Conservation (phyloP, 1,284 basidiomycete genomes). For the Trichosporon asahii region DNA sequence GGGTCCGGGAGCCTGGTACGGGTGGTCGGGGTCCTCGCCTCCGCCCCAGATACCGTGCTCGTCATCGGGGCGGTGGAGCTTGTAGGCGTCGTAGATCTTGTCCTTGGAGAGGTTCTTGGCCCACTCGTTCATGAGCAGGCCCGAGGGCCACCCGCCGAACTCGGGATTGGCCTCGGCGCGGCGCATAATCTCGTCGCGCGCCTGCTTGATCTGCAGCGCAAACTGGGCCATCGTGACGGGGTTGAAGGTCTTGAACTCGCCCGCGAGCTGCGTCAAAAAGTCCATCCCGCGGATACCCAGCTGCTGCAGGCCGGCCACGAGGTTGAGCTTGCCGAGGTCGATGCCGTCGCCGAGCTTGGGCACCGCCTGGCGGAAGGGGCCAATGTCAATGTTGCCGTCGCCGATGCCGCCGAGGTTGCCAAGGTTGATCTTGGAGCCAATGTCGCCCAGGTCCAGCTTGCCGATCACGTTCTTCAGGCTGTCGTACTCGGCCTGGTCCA, state of each 20-base stretch:
- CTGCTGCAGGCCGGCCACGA: neutral
- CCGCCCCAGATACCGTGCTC: slow-evolving; percentile 10
- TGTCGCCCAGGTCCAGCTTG: neutral
- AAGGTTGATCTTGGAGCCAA: neutral
- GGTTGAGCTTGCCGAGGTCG: neutral
- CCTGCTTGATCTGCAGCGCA: neutral
- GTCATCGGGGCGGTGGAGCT: neutral
- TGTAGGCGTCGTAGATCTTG: neutral
- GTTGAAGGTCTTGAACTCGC: neutral
- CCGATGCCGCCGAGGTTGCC: neutral
- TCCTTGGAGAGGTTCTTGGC: neutral
- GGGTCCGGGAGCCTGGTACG: slow-evolving; percentile 21
- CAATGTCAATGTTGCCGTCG: neutral
- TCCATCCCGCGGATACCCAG: neutral
- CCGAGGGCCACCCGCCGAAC: neutral
- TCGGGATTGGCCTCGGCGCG: neutral
- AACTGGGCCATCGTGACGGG: neutral
- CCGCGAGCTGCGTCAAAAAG: neutral
- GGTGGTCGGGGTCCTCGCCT: slow-evolving; percentile 24
- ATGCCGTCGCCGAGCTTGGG: neutral
- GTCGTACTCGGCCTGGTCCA: neutral
- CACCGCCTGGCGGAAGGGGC: neutral
- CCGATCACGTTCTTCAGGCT: neutral
- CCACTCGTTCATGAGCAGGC: neutral
- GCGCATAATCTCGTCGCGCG: neutral